Base-by-base conservation (phyloP, 2,329 filamentous ascomycete species). In the Parascedosporium putredinis region DNA sequence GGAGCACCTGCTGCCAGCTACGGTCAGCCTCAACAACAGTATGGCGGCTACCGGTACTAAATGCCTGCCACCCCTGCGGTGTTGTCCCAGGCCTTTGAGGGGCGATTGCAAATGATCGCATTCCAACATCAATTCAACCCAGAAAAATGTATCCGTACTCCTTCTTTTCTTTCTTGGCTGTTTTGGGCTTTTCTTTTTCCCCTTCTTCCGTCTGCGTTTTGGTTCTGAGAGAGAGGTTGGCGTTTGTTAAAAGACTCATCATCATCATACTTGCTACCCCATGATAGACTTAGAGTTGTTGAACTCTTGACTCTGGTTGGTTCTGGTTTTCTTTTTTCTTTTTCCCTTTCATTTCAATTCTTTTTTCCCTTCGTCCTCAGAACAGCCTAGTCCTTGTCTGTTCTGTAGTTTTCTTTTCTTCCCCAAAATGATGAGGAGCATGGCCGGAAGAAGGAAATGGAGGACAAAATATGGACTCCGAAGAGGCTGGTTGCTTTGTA, bases 31-130 rank as follows among this genome's bases (percentile, higher is more conserved):
- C 58, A 43, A 36, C 47, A 64, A n/a, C 63, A 67, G 47, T 68
- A 62, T 53, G 64, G 63, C 46, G 61, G 63, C 22, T 67, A 65
- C 51, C 59, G 62, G 29, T 68, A 62, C 52, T 66, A 43, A 49
- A n/a, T n/a, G n/a, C n/a, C n/a, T n/a, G n/a, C n/a, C n/a, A n/a
- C n/a, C n/a, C n/a, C n/a, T n/a, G n/a, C n/a, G n/a, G n/a, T n/a
- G n/a, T n/a, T n/a, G n/a, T n/a, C n/a, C n/a, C n/a, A n/a, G n/a
- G n/a, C n/a, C n/a, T n/a, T n/a, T n/a, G n/a, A n/a, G n/a, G n/a
- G n/a, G n/a, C n/a, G n/a, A n/a, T n/a, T n/a, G n/a, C n/a, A n/a
- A n/a, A n/a, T n/a, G n/a, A n/a, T n/a, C n/a, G n/a, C n/a, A n/a
- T 20, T 18, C 23, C 38, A 24, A 20, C 16, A 3, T 10, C 6